Conservation (phyloP, 345 rosid species). For the Corchorus olitorius region DNA sequence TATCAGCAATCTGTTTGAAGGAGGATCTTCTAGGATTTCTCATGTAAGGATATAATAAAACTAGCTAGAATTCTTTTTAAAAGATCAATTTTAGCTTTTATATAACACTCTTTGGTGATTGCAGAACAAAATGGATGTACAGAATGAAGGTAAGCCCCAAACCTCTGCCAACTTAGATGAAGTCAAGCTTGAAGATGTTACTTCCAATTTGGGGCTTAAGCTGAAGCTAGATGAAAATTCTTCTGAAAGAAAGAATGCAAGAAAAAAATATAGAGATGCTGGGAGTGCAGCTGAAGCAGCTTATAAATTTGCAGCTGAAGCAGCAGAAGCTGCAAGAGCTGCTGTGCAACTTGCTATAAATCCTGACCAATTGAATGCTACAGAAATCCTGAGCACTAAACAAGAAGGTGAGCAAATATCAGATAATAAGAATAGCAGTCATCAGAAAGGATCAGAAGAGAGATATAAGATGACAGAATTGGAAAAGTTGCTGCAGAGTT, state of each 20-base stretch:
- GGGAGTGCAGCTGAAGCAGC: conserved; percentile 15
- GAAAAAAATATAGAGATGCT: not conserved
- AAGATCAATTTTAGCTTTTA: not conserved
- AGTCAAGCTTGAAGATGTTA: not conserved
- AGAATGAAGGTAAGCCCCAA: not conserved
- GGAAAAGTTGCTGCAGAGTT: not conserved
- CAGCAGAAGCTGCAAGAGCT: conserved; percentile 17
- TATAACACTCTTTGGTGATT: not conserved
- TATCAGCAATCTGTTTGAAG: not conserved
- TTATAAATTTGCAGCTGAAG: conserved; percentile 1
- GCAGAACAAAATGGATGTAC: conserved; percentile 7
- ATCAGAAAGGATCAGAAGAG: not conserved
- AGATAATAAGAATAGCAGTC: not conserved
- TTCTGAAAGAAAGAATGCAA: not conserved
- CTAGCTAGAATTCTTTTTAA: too few species aligned
- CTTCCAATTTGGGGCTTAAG: not conserved
- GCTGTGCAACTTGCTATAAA: not conserved
- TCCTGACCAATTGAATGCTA: not conserved
- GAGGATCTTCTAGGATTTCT: not conserved
- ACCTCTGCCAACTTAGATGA: not conserved
- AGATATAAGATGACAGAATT: not conserved
- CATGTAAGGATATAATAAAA: not conserved
- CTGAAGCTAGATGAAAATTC: not conserved
- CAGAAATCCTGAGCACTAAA: not conserved
- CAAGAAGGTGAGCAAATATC: not conserved